phyloP scores from a whole-genome alignment of 495 filamentous ascomycete species.

The Thozetella sp. region DNA sequence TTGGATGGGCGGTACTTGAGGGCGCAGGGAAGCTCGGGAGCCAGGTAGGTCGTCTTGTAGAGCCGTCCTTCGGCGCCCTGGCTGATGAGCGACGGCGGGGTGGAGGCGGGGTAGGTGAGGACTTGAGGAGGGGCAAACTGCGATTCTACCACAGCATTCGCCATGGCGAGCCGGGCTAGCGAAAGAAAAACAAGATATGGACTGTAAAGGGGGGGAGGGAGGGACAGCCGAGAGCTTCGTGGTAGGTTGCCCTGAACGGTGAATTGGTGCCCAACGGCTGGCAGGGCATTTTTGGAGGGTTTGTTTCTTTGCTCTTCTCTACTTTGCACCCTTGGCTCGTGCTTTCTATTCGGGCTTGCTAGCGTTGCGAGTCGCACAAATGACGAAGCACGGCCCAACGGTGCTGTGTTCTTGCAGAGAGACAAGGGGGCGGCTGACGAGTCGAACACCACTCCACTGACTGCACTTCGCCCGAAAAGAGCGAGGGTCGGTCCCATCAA shows the following conservation, averaged over 20 bases:
- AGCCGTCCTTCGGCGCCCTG: constrained; percentile 96
- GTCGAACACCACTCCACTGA: too few relatives aligned
- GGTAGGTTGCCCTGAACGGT: too few relatives aligned
- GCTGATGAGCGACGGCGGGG: constrained; percentile 64
- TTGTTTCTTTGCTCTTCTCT: background rate
- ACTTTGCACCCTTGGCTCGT: too few relatives aligned
- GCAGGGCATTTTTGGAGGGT: background rate
- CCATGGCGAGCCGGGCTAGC: constrained; percentile 3
- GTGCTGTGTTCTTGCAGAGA: too few relatives aligned
- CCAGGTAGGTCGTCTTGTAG: constrained; percentile 83
- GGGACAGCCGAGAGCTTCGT: too few relatives aligned
- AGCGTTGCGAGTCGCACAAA: too few relatives aligned
- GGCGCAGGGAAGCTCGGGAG: constrained; percentile 67
- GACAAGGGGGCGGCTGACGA: too few relatives aligned
- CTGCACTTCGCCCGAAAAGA: too few relatives aligned
- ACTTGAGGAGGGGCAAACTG: constrained; percentile 60
- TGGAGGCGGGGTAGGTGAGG: constrained; percentile 62
- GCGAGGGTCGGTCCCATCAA: background rate
- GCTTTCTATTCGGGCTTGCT: too few relatives aligned
- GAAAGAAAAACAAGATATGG: background rate
- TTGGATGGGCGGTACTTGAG: constrained; percentile 95
- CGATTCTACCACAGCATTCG: constrained; percentile 5
- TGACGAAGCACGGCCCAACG: too few relatives aligned
- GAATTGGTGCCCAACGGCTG: background rate
- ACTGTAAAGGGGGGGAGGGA: too few relatives aligned